Base-by-base conservation (phyloP, 768 basidiomycete genomes). In the Russula sp. region DNA sequence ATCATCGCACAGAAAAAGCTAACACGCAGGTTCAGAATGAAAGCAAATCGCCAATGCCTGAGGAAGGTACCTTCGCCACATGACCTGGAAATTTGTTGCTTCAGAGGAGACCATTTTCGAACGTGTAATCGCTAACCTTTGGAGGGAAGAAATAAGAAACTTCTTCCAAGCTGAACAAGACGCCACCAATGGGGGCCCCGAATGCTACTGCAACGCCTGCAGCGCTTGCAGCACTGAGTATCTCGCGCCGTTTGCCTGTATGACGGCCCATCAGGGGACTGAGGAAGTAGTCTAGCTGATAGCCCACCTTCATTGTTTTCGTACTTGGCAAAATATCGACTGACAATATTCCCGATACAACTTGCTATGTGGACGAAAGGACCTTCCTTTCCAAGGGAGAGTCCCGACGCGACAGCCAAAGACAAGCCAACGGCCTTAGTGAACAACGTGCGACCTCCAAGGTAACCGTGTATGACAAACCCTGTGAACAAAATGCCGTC, bases 1-100 rank as follows among this genome's bases (percentile, higher is more conserved):
- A 98, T 91, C 82, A 98, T 87, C 2, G 97, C 97, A 71, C 97
- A 98, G 74, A 99, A 95, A 77, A 99, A 99, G 70, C 93, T 96
- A 71, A 16, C 71, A 58, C 62, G 71, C n/a, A 61, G 47, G 44
- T 18, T 54, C 22, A 75, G 77, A 69, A 76, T 77, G 27, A 71
- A 77, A 49, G 51, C 2, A 18, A 27, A n/a, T 31, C 22, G 11
- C 31, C 35, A 18, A 18, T 3, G 22, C 14, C 48, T 8, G 54
- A 53, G 31, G 14, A 27, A 4, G 74, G 52, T 70, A 92, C 92
- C 91, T 91, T 77, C 94, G 79, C 91, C 92, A 96, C 92, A 98
- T 94, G 59, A 90, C 88, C 84, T 87, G 39, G 3, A 42, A 27
- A 16, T 18, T 47, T 37, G 8, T n/a, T 47, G 7, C 2, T 49